Evolutionary conservation across 441 rosid genomes (phyloP).

Genomic region (Corymbia calophylla): DNA sequence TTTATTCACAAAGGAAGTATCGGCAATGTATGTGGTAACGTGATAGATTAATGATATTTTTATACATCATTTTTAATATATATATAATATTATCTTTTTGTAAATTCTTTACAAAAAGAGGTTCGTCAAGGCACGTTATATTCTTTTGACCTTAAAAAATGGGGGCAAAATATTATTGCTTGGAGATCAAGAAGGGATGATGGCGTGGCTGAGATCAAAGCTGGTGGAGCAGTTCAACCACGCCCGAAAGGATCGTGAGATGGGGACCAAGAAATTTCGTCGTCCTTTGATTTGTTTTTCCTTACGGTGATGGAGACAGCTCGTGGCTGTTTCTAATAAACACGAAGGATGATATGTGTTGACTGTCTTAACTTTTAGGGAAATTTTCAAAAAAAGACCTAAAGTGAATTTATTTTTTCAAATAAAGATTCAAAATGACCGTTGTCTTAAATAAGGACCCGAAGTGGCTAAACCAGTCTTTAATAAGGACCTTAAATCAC

Average conservation of each 20-base stretch:
- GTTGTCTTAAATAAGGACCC: too few relatives aligned
- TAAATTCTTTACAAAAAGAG: not conserved
- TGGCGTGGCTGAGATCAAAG: not conserved
- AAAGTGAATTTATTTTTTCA: too few relatives aligned
- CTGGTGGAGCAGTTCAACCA: too few relatives aligned
- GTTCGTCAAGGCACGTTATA: not conserved
- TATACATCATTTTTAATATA: too few relatives aligned
- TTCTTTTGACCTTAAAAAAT: not conserved
- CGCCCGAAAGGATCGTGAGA: too few relatives aligned
- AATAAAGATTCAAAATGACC: too few relatives aligned
- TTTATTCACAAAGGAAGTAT: not conserved
- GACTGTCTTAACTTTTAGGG: too few relatives aligned
- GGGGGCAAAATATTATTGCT: not conserved
- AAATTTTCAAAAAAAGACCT: too few relatives aligned
- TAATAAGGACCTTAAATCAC: too few relatives aligned
- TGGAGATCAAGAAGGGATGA: not conserved
- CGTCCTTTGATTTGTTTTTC: not conserved
- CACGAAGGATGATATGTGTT: not conserved
- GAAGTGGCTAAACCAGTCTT: too few relatives aligned
- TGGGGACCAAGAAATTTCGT: not conserved
- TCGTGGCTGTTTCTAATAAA: not conserved
- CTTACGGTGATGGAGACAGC: not conserved
- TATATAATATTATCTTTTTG: not conserved
- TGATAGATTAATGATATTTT: not conserved
- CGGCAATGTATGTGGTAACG: not conserved